Conservation (phyloP, 2,329 filamentous ascomycete species). For the Botrytis pseudocinerea region DNA sequence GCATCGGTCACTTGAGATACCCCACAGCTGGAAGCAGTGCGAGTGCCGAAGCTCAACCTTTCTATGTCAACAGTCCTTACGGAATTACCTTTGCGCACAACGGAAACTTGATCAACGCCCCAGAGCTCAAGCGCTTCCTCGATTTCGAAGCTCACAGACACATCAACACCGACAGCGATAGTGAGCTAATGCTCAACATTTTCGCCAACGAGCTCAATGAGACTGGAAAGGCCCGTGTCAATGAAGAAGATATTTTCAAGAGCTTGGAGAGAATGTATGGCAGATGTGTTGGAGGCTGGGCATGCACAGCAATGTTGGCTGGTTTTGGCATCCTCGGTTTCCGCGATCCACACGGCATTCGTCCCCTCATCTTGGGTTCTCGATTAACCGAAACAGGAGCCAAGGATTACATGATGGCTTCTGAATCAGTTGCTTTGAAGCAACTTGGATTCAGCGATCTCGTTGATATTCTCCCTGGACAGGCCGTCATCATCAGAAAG, state of each 20-base stretch:
- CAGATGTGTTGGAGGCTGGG: conserved; percentile 72
- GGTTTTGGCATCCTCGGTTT: conserved; percentile 80
- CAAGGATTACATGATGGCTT: conserved; percentile 87
- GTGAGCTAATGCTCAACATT: conserved; percentile 83
- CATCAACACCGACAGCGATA: conserved; percentile 82
- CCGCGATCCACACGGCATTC: conserved; percentile 77
- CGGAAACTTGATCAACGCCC: conserved; percentile 82
- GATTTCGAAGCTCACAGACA: conserved; percentile 43
- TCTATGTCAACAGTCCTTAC: conserved; percentile 86
- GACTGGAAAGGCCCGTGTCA: conserved; percentile 78
- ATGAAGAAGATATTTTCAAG: conserved; percentile 74
- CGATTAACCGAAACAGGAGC: conserved; percentile 63
- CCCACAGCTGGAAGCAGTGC: conserved; percentile 83
- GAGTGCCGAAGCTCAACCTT: conserved; percentile 86
- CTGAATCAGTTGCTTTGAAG: conserved; percentile 79
- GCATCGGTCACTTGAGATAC: conserved; percentile 82
- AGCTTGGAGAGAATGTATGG: conserved; percentile 72
- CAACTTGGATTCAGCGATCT: conserved; percentile 80
- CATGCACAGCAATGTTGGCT: conserved; percentile 79
- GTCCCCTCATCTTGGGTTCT: conserved; percentile 77
- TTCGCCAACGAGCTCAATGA: conserved; percentile 81
- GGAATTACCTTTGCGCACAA: conserved; percentile 83
- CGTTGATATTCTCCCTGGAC: conserved; percentile 74
- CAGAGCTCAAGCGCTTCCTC: conserved; percentile 60
- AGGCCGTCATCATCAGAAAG: conserved; percentile 84